Base-by-base conservation (phyloP, 2,329 filamentous ascomycete genomes). In the Monosporascus cannonballus region DNA sequence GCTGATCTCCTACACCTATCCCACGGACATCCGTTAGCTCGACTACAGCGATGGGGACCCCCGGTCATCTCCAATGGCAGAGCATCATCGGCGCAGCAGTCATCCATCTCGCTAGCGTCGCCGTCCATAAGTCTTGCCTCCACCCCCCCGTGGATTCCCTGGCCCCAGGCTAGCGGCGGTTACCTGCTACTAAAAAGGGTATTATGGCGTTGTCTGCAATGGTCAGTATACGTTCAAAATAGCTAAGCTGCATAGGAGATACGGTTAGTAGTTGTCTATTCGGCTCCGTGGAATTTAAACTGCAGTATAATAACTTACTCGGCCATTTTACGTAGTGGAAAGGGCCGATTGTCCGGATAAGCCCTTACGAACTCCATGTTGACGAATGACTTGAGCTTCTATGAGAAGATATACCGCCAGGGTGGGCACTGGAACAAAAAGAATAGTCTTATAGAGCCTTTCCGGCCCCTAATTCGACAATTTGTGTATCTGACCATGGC, bases 181-280 rank as follows among this genome's bases (percentile, higher is more conserved):
- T 17, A 51, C 51, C 30, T 49, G 47, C 2, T 55, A 24, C 38
- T 57, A 57, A 18, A 53, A 57, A 47, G 49, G 34, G 4, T 53
- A 55, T 34, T 55, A 55, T 36, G 55, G 55, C 17, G 20, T 57
- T 45, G 38, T 46, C 24, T 49, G 37, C 8, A 48, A 34, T 38
- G 53, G 52, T 25, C 53, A 55, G n/a, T 57, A 55, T 41, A 54
- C 52, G 18, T 55, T 55, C 47, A 55, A 57, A 30, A 52, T 57
- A 14, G 47, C 44, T 36, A 38, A 57, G 25, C 24, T 55, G 30
- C 55, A 57, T 25, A 52, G 49, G 20, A 7, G 49, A 42, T 56
- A 54, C 36, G 52, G 54, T 51, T 14, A 51, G 48, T 27, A 49
- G 14, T 49, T 25, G 39, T 14, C 22, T 24, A 39, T 4, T 20